These are phyloP conservation scores for Trypanosoma melophagium DNA, from an alignment of 208 protist genomes.

Conservation along the genomic window DNA sequence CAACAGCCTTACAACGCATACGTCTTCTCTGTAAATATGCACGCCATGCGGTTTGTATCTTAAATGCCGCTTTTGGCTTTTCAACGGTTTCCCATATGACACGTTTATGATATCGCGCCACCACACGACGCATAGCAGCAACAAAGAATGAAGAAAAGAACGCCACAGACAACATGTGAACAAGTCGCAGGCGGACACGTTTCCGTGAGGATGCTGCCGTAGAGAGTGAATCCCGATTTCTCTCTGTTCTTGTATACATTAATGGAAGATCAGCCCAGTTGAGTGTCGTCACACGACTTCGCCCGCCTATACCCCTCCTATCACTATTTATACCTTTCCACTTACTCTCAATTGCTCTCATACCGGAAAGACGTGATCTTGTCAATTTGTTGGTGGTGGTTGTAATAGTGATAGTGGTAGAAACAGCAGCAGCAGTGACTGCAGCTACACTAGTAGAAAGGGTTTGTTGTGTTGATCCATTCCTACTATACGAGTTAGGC, in stretches of 20 bases:
- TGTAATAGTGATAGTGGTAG: too few species aligned
- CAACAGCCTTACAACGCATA: slow-evolving; percentile 30
- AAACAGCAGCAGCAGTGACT: too few species aligned
- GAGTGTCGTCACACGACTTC: too few species aligned
- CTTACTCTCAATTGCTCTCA: too few species aligned
- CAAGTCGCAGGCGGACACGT: neutral
- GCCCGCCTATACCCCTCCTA: too few species aligned
- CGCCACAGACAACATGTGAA: neutral
- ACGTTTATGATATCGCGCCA: slow-evolving; percentile 28
- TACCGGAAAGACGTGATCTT: too few species aligned
- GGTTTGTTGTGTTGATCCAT: too few species aligned
- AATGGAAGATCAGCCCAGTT: too few species aligned
- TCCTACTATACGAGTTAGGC: too few species aligned
- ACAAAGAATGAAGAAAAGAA: slow-evolving; percentile 30
- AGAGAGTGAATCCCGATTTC: neutral
- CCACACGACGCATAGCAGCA: slow-evolving; percentile 33
- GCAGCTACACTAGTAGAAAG: too few species aligned
- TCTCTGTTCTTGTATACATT: neutral
- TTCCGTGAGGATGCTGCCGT: neutral
- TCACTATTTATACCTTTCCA: too few species aligned
- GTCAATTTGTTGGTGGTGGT: too few species aligned
- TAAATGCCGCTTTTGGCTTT: slow-evolving; percentile 58
- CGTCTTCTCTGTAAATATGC: slow-evolving; percentile 41
- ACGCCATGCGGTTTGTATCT: slow-evolving; percentile 71
- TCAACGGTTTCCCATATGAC: slow-evolving; percentile 33